Evolutionary conservation across 768 basidiomycete species (phyloP), one percentile per base, ranked within the genome.

Genomic region (Grammothele lineata): DNA sequence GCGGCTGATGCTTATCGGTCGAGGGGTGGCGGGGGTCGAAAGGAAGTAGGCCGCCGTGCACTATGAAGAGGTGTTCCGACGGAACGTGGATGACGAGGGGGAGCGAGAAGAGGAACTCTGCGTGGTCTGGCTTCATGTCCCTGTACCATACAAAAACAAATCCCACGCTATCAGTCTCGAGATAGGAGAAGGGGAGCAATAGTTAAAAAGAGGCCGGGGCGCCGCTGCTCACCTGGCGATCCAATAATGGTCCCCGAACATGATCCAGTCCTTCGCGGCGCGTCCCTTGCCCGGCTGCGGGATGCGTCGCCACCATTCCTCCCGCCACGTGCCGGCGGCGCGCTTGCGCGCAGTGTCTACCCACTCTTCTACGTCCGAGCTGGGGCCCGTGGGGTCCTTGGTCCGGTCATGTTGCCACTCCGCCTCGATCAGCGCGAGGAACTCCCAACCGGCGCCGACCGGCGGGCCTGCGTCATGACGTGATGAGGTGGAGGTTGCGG

Each of bases 41-140:
- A 0, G 92, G 75, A 2, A 97, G 73, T 17, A 95, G 58, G 5
- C 94, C 94, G 1, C 82, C 93, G 55, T 96, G 92, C 1, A 84
- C 88, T 38, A 94, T 72, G 66, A 81, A 83, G 1, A 81, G 66
- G 58, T 94, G 89, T 2, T 85, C 77, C 2, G 75, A 74, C 0
- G 92, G 89, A 14, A 87, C 66, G 60, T 95, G 81, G 7, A 93
- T 69, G 39, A 75, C 71, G 24, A 92, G 68, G 0, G 94, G 93
- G 0, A 92, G 67, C n/a, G 76, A 68, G 24, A 78, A 62, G 23
- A 96, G 74, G 63, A 93, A 97, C n/a, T 70, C 56, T 53, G 82
- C 88, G 39, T 92, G 75, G 3, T 62, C 62, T 15, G 61, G 60
- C n/a, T 80, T 69, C 72, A 94, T 77, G 37, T 71, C 74, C 40